Percentiles rank a stretch among this genome's conserved stretches.
These are phyloP conservation scores for Euphorbia pulcherrima DNA, from an alignment of 345 rosid genomes.

Conservation along the genomic window DNA sequence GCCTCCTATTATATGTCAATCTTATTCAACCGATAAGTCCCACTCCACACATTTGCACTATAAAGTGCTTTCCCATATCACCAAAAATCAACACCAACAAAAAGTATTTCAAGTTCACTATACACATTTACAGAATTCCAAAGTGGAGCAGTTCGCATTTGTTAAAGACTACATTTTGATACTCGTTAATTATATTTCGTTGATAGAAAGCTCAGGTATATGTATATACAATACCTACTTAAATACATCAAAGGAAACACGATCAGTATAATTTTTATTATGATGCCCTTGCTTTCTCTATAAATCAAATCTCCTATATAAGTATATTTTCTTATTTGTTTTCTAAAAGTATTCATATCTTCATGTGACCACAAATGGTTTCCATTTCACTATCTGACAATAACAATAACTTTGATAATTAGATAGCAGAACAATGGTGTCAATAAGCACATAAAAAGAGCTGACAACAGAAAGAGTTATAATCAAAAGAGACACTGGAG, in stretches of 20 bases:
- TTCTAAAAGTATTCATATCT: too few relatives aligned
- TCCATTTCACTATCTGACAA: not conserved
- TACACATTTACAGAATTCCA: not conserved
- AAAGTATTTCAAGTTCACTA: not conserved
- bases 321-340: too few relatives aligned
- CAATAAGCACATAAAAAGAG: not conserved
- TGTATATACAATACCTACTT: too few relatives aligned
- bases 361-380: not conserved
- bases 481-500: constrained; percentile 1
- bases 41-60: not conserved
- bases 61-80: not conserved
- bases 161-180: too few relatives aligned
- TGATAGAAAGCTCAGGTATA: too few relatives aligned
- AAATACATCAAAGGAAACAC: too few relatives aligned
- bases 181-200: too few relatives aligned
- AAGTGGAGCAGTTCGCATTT: not conserved
- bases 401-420: not conserved
- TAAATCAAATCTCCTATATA: too few relatives aligned
- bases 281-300: too few relatives aligned
- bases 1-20: not conserved
- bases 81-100: not conserved
- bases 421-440: not conserved
- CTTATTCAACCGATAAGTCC: not conserved
- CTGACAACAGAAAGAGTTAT: not conserved
- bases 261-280: too few relatives aligned